Percentiles rank a stretch among this genome's conserved stretches.
These are phyloP conservation scores for Phialophora tarda DNA, from an alignment of 2,329 filamentous ascomycete genomes.

Conservation along the genomic window DNA sequence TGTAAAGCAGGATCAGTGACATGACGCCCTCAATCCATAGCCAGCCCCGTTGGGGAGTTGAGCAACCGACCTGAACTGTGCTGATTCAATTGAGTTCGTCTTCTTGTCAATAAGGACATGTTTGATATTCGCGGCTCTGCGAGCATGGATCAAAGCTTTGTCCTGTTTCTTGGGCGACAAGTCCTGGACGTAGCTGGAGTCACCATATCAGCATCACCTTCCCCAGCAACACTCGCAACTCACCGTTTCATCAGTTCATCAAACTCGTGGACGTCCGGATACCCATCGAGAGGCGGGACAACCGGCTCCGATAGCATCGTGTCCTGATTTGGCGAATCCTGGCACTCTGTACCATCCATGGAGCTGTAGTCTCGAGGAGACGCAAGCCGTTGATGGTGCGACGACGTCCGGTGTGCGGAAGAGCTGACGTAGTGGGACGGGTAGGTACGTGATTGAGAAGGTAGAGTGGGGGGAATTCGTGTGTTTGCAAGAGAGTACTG, in stretches of 20 bases:
- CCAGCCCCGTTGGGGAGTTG: not conserved
- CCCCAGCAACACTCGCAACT: not conserved
- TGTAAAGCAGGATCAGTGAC: constrained; percentile 35
- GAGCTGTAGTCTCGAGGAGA: constrained; percentile 45
- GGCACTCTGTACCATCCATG: constrained; percentile 51
- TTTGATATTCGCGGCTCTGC: constrained; percentile 55
- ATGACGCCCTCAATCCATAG: not conserved
- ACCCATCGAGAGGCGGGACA: constrained; percentile 51
- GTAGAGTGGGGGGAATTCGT: constrained; percentile 41
- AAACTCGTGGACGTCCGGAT: constrained; percentile 54
- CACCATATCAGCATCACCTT: not conserved
- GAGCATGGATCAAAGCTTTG: constrained; percentile 58
- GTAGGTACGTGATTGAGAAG: constrained; percentile 43
- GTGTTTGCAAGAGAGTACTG: constrained; percentile 42
- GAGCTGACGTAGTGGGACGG: constrained; percentile 42
- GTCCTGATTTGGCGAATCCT: constrained; percentile 52
- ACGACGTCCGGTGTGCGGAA: constrained; percentile 45
- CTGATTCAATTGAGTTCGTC: constrained; percentile 57
- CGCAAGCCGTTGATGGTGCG: constrained; percentile 43
- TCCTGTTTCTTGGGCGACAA: constrained; percentile 59
- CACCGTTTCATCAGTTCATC: constrained; percentile 55
- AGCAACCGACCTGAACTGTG: constrained; percentile 53
- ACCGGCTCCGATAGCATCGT: constrained; percentile 54
- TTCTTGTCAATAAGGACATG: constrained; percentile 56
- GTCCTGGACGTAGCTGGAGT: constrained; percentile 54